These are phyloP conservation scores for Pythium grandisporangium DNA, from an alignment of 352 stramenopile genomes.

Conservation along the genomic window DNA sequence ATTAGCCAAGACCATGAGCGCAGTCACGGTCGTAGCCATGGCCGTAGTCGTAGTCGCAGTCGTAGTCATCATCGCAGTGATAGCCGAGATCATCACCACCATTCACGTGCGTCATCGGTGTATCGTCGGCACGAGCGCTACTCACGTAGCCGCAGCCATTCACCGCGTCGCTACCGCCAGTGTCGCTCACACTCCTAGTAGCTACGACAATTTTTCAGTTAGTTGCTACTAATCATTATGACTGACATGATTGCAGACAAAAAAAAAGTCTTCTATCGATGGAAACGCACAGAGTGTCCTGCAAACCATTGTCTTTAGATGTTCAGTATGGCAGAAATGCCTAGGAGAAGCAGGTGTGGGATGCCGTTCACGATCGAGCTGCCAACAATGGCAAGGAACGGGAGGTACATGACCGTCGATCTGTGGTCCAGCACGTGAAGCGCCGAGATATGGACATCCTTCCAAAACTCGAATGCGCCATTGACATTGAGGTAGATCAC, in stretches of 20 bases:
- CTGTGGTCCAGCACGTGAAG: conserved; percentile 72
- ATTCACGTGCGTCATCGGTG: not conserved
- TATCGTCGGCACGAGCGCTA: not conserved
- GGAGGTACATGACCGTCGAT: conserved; percentile 56
- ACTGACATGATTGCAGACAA: no score
- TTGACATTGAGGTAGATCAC: conserved; percentile 80
- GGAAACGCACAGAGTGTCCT: no score
- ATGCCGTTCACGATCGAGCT: conserved; percentile 66
- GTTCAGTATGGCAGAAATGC: conserved; percentile 41
- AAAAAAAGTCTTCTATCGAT: no score
- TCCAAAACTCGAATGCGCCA: conserved; percentile 78
- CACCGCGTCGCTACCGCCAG: no score
- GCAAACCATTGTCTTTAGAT: no score
- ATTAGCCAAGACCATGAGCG: not conserved
- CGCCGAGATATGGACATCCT: conserved; percentile 60
- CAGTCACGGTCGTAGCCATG: not conserved
- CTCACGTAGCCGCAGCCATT: not conserved
- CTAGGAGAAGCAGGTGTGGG: conserved; percentile 58
- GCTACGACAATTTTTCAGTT: no score
- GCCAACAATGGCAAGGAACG: conserved; percentile 49
- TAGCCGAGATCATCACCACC: not conserved
- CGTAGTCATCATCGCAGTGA: not conserved
- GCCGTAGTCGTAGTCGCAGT: not conserved
- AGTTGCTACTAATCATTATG: no score
- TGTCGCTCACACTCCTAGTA: not conserved